Percentiles rank a stretch among this genome's conserved stretches.
Evolutionary conservation across 192 early-diverging fungal species (phyloP).

Genomic region (Coemansia sp.): DNA sequence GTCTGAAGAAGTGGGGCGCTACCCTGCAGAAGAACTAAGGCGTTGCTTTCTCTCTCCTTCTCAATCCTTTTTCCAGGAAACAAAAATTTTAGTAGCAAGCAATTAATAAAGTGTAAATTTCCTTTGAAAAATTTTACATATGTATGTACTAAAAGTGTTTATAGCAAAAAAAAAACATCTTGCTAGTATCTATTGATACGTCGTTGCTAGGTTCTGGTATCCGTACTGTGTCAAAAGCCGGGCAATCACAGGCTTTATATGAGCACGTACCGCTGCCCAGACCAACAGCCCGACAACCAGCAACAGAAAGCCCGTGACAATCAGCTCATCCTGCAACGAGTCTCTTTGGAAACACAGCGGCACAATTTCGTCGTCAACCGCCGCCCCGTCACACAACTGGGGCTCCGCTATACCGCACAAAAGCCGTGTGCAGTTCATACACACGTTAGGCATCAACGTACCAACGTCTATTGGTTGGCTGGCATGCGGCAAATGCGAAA

Average conservation of each 20-base stretch:
- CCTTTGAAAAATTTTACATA: background rate
- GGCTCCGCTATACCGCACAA: conserved; percentile 50
- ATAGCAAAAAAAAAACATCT: background rate
- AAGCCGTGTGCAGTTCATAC: conserved; percentile 55
- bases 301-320: conserved; percentile 43
- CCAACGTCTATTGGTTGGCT: conserved; percentile 48
- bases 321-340: conserved; percentile 53
- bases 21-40: conserved; percentile 33
- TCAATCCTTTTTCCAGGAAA: background rate
- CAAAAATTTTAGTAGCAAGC: background rate
- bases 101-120: background rate
- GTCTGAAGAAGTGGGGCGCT: conserved; percentile 81
- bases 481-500: conserved; percentile 46
- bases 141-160: background rate
- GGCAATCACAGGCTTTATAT: conserved; percentile 28
- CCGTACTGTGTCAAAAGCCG: conserved; percentile 43
- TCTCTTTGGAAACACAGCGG: conserved; percentile 56
- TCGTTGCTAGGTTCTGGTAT: conserved; percentile 4
- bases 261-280: conserved; percentile 39
- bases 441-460: conserved; percentile 51
- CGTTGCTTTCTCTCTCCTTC: no score
- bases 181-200: background rate
- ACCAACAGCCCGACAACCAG: conserved; percentile 43
- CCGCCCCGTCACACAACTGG: conserved; percentile 52
- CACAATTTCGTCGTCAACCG: conserved; percentile 49